These are phyloP conservation scores for Artemisia annua DNA, from an alignment of 129 eudicot genomes.

Conservation along the genomic window DNA sequence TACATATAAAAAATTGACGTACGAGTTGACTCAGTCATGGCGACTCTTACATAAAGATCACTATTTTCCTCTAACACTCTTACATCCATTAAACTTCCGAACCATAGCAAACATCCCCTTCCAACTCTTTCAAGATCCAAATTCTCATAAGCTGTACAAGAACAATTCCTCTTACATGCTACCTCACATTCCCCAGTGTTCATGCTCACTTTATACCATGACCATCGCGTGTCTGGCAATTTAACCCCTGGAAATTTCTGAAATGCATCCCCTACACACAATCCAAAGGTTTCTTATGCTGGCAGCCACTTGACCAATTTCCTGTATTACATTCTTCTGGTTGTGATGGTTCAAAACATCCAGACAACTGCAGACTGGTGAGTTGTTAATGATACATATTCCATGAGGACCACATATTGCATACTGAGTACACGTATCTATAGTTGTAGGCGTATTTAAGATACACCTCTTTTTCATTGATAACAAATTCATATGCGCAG, in stretches of 20 bases:
- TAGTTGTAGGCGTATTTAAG: too few species aligned
- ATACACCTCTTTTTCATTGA: too few species aligned
- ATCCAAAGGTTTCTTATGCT: neutral
- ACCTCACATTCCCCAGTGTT: too few species aligned
- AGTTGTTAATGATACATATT: too few species aligned
- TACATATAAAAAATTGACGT: neutral
- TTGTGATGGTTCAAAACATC: too few species aligned
- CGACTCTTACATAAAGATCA: neutral
- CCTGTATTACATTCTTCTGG: too few species aligned
- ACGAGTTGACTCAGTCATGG: neutral
- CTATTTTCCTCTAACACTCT: neutral
- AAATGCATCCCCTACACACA: neutral
- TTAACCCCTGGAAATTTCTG: neutral
- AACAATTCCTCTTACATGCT: neutral
- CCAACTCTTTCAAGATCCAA: constrained; percentile 1
- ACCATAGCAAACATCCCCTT: constrained; percentile 12
- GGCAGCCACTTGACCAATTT: neutral
- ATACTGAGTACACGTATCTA: too few species aligned
- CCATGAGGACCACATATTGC: too few species aligned
- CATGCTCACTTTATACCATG: too few species aligned
- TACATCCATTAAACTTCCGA: neutral
- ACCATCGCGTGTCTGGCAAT: neutral
- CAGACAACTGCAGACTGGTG: too few species aligned
- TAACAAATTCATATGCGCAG: too few species aligned
- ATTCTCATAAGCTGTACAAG: neutral